Conservation (phyloP, 2,329 filamentous ascomycete genomes). For the Fusarium miscanthi region DNA sequence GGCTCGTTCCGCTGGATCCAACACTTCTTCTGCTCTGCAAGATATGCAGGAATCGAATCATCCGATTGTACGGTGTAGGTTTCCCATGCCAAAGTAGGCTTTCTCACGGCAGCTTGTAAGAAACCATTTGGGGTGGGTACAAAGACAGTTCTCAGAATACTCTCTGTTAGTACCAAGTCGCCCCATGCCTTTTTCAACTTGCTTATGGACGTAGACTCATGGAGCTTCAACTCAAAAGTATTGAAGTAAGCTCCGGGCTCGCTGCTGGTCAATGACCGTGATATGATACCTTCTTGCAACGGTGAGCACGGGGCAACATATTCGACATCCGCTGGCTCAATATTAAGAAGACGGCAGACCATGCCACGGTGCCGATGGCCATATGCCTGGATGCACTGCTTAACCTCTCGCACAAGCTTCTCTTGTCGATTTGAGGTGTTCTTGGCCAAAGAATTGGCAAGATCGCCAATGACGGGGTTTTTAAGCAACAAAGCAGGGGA, state of each 20-base stretch:
- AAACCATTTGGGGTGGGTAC: conserved; percentile 78
- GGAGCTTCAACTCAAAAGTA: conserved; percentile 72
- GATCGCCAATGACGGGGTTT: conserved; percentile 62
- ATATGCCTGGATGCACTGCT: conserved; percentile 72
- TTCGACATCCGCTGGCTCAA: conserved; percentile 69
- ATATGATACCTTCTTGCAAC: conserved; percentile 87
- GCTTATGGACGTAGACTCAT: conserved; percentile 54
- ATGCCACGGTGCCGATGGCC: conserved; percentile 68
- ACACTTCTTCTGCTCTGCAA: conserved; percentile 51
- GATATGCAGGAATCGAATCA: conserved; percentile 46
- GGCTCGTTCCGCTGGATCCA: conserved; percentile 67
- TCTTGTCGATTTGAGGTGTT: conserved; percentile 13
- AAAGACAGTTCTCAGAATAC: conserved; percentile 80
- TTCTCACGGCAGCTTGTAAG: conserved; percentile 74
- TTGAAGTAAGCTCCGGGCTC: conserved; percentile 78
- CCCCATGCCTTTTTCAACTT: conserved; percentile 69
- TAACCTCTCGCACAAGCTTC: conserved; percentile 57
- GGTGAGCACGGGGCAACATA: conserved; percentile 85
- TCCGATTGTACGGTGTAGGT: conserved; percentile 47
- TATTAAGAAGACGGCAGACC: conserved; percentile 63
- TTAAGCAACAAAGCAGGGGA: conserved; percentile 76
- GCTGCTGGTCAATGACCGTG: conserved; percentile 69
- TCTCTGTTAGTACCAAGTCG: conserved; percentile 59
- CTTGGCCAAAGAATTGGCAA: conserved; percentile 54
- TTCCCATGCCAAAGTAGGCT: conserved; percentile 57